Evolutionary conservation across 768 basidiomycete genomes (phyloP).

Genomic region (Phlebiopsis flavidoalba): DNA sequence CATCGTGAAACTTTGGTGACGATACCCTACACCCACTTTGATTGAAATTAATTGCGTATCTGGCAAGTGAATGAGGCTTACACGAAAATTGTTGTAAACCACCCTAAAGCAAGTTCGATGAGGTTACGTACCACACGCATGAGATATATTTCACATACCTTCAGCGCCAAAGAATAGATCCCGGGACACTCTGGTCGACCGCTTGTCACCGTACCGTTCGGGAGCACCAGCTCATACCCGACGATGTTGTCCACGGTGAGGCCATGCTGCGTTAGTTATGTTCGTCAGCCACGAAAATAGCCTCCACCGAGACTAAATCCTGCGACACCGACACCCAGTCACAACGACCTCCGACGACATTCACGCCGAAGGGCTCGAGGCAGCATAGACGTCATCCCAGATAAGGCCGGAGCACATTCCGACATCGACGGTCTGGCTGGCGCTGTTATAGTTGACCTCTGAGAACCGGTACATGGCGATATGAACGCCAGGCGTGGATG

Average conservation of each 20-base stretch:
- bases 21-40: constrained; percentile 36
- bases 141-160: constrained; percentile 22
- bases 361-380: constrained; percentile 45
- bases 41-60: no score
- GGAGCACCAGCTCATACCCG: constrained; percentile 54
- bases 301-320: constrained; percentile 49
- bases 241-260: constrained; percentile 49
- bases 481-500: constrained; percentile 30
- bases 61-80: constrained; percentile 12
- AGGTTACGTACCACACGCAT: background rate
- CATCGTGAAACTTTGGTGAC: constrained; percentile 54
- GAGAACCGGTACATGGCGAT: constrained; percentile 29
- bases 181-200: constrained; percentile 26
- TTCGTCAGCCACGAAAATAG: constrained; percentile 63
- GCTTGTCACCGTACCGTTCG: constrained; percentile 39
- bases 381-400: constrained; percentile 64
- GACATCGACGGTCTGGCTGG: constrained; percentile 18
- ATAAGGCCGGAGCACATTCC: constrained; percentile 40
- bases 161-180: constrained; percentile 42
- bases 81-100: constrained; percentile 63
- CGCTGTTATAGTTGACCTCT: constrained; percentile 20
- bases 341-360: constrained; percentile 58
- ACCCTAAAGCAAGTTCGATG: constrained; percentile 33
- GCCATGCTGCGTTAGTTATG: constrained; percentile 54
- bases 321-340: constrained; percentile 36